These are phyloP conservation scores for Coemansia sp. DNA, from an alignment of 192 early-diverging fungal genomes.

Conservation along the genomic window DNA sequence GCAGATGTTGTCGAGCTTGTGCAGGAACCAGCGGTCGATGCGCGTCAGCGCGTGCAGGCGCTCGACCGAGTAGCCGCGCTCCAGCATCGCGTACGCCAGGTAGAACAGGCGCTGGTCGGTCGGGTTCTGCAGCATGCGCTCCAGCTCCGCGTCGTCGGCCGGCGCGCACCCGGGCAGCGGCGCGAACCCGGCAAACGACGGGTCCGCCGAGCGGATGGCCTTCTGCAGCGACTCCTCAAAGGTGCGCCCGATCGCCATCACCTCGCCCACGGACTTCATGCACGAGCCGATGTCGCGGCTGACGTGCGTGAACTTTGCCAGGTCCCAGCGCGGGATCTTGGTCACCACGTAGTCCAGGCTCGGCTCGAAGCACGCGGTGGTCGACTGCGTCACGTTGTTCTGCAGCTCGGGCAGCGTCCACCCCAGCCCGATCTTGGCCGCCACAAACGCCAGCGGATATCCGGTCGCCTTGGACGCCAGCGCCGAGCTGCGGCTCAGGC, in stretches of 20 bases:
- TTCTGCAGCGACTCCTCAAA: conserved; percentile 97
- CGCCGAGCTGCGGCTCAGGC: conserved; percentile 79
- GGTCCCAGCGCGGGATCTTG: conserved; percentile 98
- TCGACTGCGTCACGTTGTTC: conserved; percentile 89
- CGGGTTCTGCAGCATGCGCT: conserved; percentile 61
- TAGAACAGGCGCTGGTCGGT: conserved; percentile 83
- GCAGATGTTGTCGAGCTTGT: conserved; percentile 83
- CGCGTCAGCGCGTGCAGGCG: conserved; percentile 75
- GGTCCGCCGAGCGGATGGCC: conserved; percentile 93
- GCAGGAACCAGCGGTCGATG: conserved; percentile 87
- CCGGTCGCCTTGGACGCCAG: conserved; percentile 97
- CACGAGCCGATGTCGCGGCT: conserved; percentile 75
- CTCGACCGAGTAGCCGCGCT: conserved; percentile 72
- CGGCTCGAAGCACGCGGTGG: conserved; percentile 96
- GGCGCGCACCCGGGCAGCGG: conserved; percentile 29
- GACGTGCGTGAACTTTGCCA: conserved; percentile 91
- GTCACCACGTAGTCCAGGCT: conserved; percentile 92
- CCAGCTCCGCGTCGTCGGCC: conserved; percentile 52
- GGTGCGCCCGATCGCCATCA: conserved; percentile 97
- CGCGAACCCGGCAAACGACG: conserved; percentile 84
- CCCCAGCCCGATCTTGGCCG: conserved; percentile 95
- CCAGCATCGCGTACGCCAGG: conserved; percentile 77
- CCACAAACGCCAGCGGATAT: conserved; percentile 96
- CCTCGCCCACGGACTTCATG: conserved; percentile 98
- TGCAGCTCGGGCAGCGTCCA: conserved; percentile 78